These are phyloP conservation scores for Aspergillus conjunctus DNA, from an alignment of 495 filamentous ascomycete species.

Conservation along the genomic window DNA sequence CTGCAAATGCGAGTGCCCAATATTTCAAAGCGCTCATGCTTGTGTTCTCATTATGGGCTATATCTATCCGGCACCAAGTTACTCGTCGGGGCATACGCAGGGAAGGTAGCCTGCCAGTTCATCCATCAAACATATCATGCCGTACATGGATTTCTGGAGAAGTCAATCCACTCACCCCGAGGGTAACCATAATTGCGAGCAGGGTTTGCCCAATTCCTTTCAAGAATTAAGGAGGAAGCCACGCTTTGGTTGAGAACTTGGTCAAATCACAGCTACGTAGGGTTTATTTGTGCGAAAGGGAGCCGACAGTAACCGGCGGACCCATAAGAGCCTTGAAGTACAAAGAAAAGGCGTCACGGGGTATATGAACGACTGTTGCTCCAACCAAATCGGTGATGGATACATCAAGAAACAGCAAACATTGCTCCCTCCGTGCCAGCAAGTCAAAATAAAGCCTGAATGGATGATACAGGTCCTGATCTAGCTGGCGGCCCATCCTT, in stretches of 20 bases:
- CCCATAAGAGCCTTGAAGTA: not conserved
- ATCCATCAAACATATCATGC: conserved; percentile 1
- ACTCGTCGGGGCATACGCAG: not conserved
- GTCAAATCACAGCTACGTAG: not conserved
- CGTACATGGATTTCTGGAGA: not conserved
- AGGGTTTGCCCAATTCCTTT: too few species aligned
- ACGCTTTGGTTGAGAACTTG: not conserved
- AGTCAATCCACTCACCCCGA: not conserved
- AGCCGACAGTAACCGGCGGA: not conserved
- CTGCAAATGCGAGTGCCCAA: conserved; percentile 9
- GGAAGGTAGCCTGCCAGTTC: conserved; percentile 5
- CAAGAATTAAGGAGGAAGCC: not conserved
- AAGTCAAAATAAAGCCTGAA: not conserved
- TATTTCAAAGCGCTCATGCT: not conserved
- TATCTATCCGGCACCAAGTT: not conserved
- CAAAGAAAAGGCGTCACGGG: not conserved
- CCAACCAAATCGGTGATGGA: not conserved
- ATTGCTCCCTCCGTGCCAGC: not conserved
- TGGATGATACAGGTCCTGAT: not conserved
- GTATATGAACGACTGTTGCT: not conserved
- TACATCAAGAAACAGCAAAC: not conserved
- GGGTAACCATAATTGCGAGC: too few species aligned
- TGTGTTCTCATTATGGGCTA: not conserved
- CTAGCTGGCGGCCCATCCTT: not conserved
- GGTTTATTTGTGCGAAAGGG: not conserved